Conservation (phyloP, 176 grass and related monocot genomes). For the Carex myosuroides region DNA sequence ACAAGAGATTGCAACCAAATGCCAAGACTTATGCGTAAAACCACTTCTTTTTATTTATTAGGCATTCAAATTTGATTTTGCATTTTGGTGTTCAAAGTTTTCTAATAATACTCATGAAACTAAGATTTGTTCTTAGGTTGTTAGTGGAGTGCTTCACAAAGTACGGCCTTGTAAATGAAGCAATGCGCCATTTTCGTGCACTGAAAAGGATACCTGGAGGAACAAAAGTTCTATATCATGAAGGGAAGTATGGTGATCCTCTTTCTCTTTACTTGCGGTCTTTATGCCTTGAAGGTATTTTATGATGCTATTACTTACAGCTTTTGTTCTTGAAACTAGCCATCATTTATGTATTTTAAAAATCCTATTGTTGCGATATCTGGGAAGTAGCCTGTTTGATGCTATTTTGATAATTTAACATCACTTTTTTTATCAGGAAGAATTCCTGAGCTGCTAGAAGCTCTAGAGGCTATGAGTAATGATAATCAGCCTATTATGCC, state of each 20-base stretch:
- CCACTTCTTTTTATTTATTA: slow-evolving; percentile 3
- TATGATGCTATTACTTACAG: slow-evolving; percentile 8
- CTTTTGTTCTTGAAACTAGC: slow-evolving; percentile 20
- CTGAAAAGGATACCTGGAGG: slow-evolving; percentile 75
- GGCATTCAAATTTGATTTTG: not conserved
- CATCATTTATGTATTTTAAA: slow-evolving; percentile 40
- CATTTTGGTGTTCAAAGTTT: not conserved
- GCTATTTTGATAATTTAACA: slow-evolving; percentile 43
- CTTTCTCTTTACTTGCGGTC: slow-evolving; percentile 94
- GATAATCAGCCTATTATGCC: slow-evolving; percentile 70
- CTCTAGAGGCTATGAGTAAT: slow-evolving; percentile 78
- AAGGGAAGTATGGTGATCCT: slow-evolving; percentile 83
- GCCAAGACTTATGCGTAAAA: slow-evolving; percentile 89
- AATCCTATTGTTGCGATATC: not conserved
- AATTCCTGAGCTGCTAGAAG: slow-evolving; percentile 83
- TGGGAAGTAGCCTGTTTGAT: slow-evolving; percentile 18
- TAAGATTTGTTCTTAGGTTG: slow-evolving; percentile 47
- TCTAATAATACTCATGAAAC: slow-evolving; percentile 12
- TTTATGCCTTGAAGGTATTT: slow-evolving; percentile 72
- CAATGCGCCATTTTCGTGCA: slow-evolving; percentile 91
- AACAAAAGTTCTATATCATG: slow-evolving; percentile 73
- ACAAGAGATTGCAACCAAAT: slow-evolving; percentile 89
- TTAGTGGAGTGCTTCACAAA: slow-evolving; percentile 97
- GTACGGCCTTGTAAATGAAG: slow-evolving; percentile 91
- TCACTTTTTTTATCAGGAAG: slow-evolving; percentile 88